Base-by-base conservation (phyloP, 2,329 filamentous ascomycete genomes). In the Monosporascus ibericus region DNA sequence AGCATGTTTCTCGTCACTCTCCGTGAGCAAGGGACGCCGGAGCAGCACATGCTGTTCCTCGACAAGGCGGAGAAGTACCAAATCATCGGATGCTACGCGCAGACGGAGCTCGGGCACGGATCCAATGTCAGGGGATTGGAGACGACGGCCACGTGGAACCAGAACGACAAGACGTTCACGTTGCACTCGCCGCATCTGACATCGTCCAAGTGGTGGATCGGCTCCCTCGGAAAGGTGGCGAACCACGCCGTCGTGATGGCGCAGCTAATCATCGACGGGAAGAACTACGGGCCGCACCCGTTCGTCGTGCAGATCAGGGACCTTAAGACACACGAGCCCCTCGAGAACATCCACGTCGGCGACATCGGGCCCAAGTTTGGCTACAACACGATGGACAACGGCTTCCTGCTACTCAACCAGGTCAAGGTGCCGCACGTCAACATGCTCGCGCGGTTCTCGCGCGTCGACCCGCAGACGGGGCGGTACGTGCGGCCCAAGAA, bases 121-220 rank as follows among this genome's bases (percentile, higher is more conserved):
- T 88, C 84, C 17, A 91, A 92, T 59, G 88, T 90, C 1, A 75
- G 85, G 54, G 86, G 86, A 14, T 74, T 89, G 14, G 85, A 89
- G 70, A 88, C 85, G 0, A 86, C 81, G 0, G 86, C 86, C 1
- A 89, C 82, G 0, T 91, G 86, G 86, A 86, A 88, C 63, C 73
- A 81, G 0, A 74, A 84, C 5, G 85, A 89, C 68, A 86, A 88
- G 75, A 88, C 84, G 3, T 91, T 92, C 62, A 85, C 76, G 15
- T 76, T 92, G 37, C 83, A 91, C 69, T 89, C 86, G 0, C 88
- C 88, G 9, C 76, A 82, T 55, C 75, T 91, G 52, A 91, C 88
- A 2, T 81, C 87, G 0, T 86, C 85, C 36, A 92, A 92, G 66
- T 92, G 87, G 87, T 92, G 88, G 88, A 90, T 90, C 60, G 88